Percentiles rank a stretch among this genome's conserved stretches.
These are phyloP conservation scores for Citrullus amarus DNA, from an alignment of 306 rosid genomes.

Conservation along the genomic window DNA sequence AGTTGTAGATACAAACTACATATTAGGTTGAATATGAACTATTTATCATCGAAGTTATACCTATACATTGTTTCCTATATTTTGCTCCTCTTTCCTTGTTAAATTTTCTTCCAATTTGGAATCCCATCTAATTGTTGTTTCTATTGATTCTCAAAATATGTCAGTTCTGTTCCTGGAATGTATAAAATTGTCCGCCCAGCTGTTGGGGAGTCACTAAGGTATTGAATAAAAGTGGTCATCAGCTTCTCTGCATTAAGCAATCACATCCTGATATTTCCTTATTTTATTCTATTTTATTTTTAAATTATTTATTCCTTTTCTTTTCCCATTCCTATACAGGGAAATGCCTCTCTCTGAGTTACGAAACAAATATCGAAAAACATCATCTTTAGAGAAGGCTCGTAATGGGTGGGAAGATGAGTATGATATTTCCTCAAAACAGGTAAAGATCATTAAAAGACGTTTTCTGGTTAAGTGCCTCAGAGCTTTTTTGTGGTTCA, in stretches of 20 bases:
- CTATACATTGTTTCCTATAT: background rate
- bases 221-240: conserved; percentile 11
- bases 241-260: conserved; percentile 6
- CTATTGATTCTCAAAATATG: conserved; percentile 22
- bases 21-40: too few species aligned
- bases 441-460: conserved; percentile 35
- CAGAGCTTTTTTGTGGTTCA: background rate
- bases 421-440: conserved; percentile 83
- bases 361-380: conserved; percentile 70
- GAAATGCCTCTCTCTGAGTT: conserved; percentile 90
- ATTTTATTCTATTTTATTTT: too few species aligned
- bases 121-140: conserved; percentile 1
- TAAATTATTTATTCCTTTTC: background rate
- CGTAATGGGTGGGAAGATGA: conserved; percentile 86
- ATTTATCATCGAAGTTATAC: background rate
- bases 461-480: background rate
- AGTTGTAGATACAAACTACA: too few species aligned
- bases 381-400: conserved; percentile 76
- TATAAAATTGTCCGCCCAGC: conserved; percentile 91
- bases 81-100: background rate
- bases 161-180: conserved; percentile 66
- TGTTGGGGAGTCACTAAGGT: conserved; percentile 93
- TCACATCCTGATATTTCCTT: background rate
- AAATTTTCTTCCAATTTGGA: background rate
- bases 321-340: conserved; percentile 22